These are phyloP conservation scores for Ascochyta lentis DNA, from an alignment of 2,329 filamentous ascomycete genomes.

Conservation along the genomic window DNA sequence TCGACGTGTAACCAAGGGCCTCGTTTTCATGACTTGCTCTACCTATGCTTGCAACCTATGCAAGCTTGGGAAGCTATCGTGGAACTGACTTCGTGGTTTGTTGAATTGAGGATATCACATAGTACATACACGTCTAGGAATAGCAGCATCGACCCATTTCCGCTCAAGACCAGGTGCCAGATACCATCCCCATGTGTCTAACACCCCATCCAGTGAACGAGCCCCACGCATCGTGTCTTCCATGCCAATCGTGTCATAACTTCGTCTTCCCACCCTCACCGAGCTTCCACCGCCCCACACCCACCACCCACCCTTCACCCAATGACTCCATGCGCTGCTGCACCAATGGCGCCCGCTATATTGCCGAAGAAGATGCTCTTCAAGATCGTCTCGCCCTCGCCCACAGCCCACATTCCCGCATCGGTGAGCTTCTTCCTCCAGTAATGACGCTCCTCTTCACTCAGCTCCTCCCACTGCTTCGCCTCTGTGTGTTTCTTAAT, in stretches of 20 bases:
- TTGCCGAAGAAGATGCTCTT: constrained; percentile 80
- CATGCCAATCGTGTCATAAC: not conserved
- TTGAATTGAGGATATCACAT: constrained; percentile 7
- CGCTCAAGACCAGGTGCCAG: not conserved
- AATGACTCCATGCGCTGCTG: constrained; percentile 44
- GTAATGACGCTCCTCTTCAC: constrained; percentile 64
- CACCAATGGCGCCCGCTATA: constrained; percentile 65
- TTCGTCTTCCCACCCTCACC: not conserved
- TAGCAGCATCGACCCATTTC: not conserved
- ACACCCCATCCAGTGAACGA: constrained; percentile 17
- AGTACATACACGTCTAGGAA: constrained; percentile 5
- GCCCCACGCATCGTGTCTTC: not conserved
- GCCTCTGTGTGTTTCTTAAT: constrained; percentile 54
- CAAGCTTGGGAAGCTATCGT: not conserved
- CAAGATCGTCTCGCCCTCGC: constrained; percentile 78
- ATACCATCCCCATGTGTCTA: constrained; percentile 1
- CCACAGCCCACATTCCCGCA: constrained; percentile 79
- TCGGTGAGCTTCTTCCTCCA: constrained; percentile 75
- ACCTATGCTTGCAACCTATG: too few relatives aligned
- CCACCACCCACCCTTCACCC: constrained; percentile 16
- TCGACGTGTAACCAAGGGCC: not conserved
- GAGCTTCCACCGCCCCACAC: not conserved
- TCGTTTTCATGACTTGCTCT: not conserved
- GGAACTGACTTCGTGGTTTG: not conserved
- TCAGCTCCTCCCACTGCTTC: constrained; percentile 75